Percentiles rank a stretch among this genome's conserved stretches.
Evolutionary conservation across 2,329 filamentous ascomycete genomes (phyloP).

Genomic region (Coniochaeta prunicola): DNA sequence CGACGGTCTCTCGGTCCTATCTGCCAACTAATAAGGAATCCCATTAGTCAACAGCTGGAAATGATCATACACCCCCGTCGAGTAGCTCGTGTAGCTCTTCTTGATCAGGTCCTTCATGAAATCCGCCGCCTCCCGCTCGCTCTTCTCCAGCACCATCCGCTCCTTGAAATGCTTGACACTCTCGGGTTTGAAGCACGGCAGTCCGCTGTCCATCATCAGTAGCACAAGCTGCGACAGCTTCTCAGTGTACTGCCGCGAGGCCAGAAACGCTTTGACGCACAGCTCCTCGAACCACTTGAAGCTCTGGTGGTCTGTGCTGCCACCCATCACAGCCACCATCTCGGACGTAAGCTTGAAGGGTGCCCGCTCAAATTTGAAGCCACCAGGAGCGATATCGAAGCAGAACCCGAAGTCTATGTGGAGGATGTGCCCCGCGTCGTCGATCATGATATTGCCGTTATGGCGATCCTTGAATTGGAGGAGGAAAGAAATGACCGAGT

Average conservation of each 20-base stretch:
- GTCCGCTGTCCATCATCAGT: conserved; percentile 90
- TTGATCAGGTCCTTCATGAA: conserved; percentile 86
- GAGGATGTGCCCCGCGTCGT: conserved; percentile 92
- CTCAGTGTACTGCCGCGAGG: conserved; percentile 75
- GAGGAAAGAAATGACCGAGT: conserved; percentile 93
- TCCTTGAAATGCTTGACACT: conserved; percentile 89
- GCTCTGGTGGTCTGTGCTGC: conserved; percentile 71
- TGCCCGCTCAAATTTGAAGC: conserved; percentile 94
- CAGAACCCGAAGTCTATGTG: conserved; percentile 99
- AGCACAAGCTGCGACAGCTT: conserved; percentile 85
- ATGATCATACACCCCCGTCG: conserved; percentile 92
- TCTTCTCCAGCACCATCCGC: conserved; percentile 86
- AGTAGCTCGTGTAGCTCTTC: conserved; percentile 85
- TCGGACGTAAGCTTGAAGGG: conserved; percentile 97
- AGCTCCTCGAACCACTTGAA: conserved; percentile 97
- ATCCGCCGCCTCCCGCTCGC: conserved; percentile 85
- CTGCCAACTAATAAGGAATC: conserved; percentile 70
- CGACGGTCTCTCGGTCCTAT: neutral
- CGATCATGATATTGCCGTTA: conserved; percentile 99
- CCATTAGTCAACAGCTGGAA: conserved; percentile 97
- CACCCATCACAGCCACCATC: conserved; percentile 99
- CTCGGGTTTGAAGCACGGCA: conserved; percentile 97
- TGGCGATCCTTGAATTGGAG: conserved; percentile 98
- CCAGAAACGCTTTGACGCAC: conserved; percentile 91
- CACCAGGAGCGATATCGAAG: conserved; percentile 96